phyloP scores from a whole-genome alignment of 192 early-diverging fungal species.

The Pilaira anomala region DNA sequence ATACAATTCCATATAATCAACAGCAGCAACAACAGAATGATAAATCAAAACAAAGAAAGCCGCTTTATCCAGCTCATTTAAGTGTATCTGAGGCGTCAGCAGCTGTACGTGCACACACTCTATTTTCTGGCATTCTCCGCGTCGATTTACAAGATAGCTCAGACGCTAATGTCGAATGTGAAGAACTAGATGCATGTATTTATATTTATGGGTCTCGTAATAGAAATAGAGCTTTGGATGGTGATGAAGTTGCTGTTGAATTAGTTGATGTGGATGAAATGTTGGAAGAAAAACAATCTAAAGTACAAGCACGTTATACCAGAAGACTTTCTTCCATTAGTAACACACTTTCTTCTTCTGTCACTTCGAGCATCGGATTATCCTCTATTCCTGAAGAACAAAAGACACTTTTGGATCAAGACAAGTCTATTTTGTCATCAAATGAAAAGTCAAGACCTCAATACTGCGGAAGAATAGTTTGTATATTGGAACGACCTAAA shows the following conservation, averaged over 20 bases:
- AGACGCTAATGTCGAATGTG: slow-evolving; percentile 84
- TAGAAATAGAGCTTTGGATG: slow-evolving; percentile 77
- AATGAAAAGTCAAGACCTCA: slow-evolving; percentile 30
- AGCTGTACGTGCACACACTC: slow-evolving; percentile 35
- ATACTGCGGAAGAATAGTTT: slow-evolving; percentile 50
- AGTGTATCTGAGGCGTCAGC: slow-evolving; percentile 42
- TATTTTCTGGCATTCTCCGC: slow-evolving; percentile 69
- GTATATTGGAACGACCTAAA: slow-evolving; percentile 46
- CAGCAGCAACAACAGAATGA: neutral
- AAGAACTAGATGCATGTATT: slow-evolving; percentile 64
- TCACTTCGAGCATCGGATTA: slow-evolving; percentile 3
- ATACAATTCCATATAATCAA: neutral
- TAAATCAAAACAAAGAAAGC: slow-evolving; percentile 17
- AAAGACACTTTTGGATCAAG: slow-evolving; percentile 37
- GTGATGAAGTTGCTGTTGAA: slow-evolving; percentile 70
- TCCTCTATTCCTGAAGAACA: slow-evolving; percentile 46
- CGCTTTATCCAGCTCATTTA: slow-evolving; percentile 45
- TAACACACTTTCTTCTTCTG: neutral
- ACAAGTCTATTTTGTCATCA: slow-evolving; percentile 6
- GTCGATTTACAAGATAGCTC: slow-evolving; percentile 76
- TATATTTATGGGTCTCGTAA: slow-evolving; percentile 66
- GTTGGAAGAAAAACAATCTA: slow-evolving; percentile 43
- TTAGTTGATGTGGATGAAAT: slow-evolving; percentile 64
- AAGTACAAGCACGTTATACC: slow-evolving; percentile 46
- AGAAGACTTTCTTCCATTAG: slow-evolving; percentile 31